Percentiles rank a stretch among this genome's conserved stretches.
These are phyloP conservation scores for Nakaseomyces uthaithaninus DNA, from an alignment of 1,139 yeast species.

Conservation along the genomic window DNA sequence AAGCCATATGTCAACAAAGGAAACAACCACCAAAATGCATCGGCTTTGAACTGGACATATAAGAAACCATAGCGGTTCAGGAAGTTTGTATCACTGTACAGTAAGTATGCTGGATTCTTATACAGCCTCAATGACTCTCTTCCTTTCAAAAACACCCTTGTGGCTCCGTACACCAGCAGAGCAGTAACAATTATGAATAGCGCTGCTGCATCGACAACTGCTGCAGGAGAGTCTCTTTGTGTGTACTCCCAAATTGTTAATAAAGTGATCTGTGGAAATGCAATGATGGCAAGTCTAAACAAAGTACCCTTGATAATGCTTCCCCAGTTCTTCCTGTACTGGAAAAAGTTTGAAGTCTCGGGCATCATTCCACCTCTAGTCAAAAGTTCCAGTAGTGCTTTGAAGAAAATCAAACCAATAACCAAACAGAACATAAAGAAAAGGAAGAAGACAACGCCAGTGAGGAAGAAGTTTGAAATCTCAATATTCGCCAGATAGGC, in stretches of 20 bases:
- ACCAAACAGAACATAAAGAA: slow-evolving; percentile 70
- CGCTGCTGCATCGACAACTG: slow-evolving; percentile 68
- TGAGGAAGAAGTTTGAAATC: slow-evolving; percentile 74
- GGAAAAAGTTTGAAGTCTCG: slow-evolving; percentile 52
- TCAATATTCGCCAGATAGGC: slow-evolving; percentile 80
- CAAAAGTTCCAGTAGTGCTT: slow-evolving; percentile 65
- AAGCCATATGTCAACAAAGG: slow-evolving; percentile 59
- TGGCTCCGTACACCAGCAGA: slow-evolving; percentile 65
- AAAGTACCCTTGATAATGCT: slow-evolving; percentile 78
- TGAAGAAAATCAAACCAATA: slow-evolving; percentile 56
- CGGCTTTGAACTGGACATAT: slow-evolving; percentile 86
- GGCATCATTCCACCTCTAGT: slow-evolving; percentile 53
- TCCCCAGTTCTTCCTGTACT: slow-evolving; percentile 75
- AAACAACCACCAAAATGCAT: slow-evolving; percentile 72
- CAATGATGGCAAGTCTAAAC: slow-evolving; percentile 70
- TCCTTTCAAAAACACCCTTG: slow-evolving; percentile 64
- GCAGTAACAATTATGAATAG: slow-evolving; percentile 49
- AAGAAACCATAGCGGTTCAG: slow-evolving; percentile 87
- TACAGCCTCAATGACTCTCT: slow-evolving; percentile 60
- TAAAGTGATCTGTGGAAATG: slow-evolving; percentile 79
- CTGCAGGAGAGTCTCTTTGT: slow-evolving; percentile 74
- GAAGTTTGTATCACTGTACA: slow-evolving; percentile 75
- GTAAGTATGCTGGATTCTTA: slow-evolving; percentile 86
- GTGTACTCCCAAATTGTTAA: slow-evolving; percentile 87
- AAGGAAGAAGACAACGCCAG: slow-evolving; percentile 75